Conservation (phyloP, 768 basidiomycete genomes). For the Gloeophyllum trabeum region DNA sequence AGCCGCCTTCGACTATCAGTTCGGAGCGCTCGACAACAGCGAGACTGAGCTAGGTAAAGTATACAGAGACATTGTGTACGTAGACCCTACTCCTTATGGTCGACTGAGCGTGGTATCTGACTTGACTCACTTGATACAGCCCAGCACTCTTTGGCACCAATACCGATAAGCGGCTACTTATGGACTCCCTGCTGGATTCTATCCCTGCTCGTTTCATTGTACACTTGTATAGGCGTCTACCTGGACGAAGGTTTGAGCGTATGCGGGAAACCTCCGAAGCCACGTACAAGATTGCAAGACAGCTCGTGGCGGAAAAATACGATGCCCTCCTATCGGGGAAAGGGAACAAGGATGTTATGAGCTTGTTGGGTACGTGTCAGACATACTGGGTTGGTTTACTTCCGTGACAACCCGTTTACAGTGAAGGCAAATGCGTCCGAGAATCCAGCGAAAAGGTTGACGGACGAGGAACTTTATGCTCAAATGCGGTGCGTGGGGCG, state of each 20-base stretch:
- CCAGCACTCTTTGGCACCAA: background rate
- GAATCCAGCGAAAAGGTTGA: background rate
- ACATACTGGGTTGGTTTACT: too few species aligned
- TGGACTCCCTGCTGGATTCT: background rate
- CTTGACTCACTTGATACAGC: too few species aligned
- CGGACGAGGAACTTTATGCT: background rate
- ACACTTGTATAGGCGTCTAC: background rate
- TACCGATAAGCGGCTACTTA: background rate
- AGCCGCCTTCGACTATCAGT: slow-evolving; percentile 42
- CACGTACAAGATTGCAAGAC: slow-evolving; percentile 21
- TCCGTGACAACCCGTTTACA: background rate
- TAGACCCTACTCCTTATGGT: background rate
- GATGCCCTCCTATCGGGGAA: slow-evolving; percentile 20
- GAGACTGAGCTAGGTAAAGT: slow-evolving; percentile 1
- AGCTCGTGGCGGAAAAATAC: slow-evolving; percentile 24
- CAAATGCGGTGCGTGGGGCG: background rate
- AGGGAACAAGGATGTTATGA: background rate
- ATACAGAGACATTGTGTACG: background rate
- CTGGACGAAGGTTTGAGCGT: slow-evolving; percentile 14
- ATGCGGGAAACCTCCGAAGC: slow-evolving; percentile 20
- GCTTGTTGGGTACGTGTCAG: background rate
- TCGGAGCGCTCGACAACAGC: slow-evolving; percentile 25
- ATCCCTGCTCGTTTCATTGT: background rate
- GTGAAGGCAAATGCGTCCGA: background rate
- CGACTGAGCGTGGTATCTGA: too few species aligned